Conservation (phyloP, 805 yeast genomes). For the Schizosaccharomyces cryophilus region DNA sequence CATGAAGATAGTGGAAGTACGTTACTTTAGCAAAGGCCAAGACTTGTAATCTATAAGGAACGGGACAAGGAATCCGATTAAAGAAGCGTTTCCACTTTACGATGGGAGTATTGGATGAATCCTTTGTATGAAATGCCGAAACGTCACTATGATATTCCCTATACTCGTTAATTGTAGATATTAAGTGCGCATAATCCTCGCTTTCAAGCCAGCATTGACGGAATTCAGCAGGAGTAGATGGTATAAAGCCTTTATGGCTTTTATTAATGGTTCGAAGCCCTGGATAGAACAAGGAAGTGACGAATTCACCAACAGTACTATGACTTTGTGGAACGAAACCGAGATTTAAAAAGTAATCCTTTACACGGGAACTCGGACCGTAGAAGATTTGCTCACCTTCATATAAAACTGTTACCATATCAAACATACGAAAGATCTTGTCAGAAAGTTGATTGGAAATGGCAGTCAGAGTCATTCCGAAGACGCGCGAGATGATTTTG, state of each 20-base stretch:
- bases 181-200: conserved; percentile 18
- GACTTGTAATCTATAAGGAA: conserved; percentile 26
- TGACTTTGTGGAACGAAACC: conserved; percentile 33
- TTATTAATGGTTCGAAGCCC: conserved; percentile 21
- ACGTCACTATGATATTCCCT: conserved; percentile 9
- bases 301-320: conserved; percentile 35
- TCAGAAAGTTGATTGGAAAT: conserved; percentile 40
- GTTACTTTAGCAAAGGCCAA: not conserved
- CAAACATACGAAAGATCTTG: conserved; percentile 29
- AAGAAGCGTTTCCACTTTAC: conserved; percentile 11
- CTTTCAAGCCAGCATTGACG: conserved; percentile 26
- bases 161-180: conserved; percentile 21
- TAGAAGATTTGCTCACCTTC: conserved; percentile 33
- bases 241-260: conserved; percentile 26
- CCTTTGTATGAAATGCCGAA: conserved; percentile 11
- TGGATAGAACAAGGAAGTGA: conserved; percentile 32
- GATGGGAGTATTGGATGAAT: conserved; percentile 17
- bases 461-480: conserved; percentile 29
- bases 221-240: conserved; percentile 25
- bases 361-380: conserved; percentile 25
- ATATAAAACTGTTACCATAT: conserved; percentile 28
- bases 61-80: conserved; percentile 20
- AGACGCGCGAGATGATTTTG: conserved; percentile 27
- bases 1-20: not conserved
- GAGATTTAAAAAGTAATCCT: conserved; percentile 25